Percentiles rank a stretch among this genome's conserved stretches.
Evolutionary conservation across 2,329 filamentous ascomycete genomes (phyloP).

Genomic region (Paracorniculantispora psalliotae): DNA sequence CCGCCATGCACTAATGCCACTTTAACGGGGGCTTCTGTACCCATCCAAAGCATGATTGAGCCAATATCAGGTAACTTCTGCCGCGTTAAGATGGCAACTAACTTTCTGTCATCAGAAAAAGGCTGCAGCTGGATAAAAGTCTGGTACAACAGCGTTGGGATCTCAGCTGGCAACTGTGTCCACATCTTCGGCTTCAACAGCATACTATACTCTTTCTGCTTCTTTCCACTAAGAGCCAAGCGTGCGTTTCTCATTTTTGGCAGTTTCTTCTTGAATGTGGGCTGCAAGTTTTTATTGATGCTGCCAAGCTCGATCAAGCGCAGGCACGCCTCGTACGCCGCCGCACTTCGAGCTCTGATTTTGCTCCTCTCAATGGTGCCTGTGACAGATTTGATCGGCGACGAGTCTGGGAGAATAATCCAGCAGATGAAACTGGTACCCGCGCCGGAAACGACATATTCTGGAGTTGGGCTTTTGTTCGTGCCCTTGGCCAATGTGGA

Average conservation of each 20-base stretch:
- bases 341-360: constrained; percentile 76
- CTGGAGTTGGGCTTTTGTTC: constrained; percentile 33
- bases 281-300: constrained; percentile 69
- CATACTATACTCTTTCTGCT: constrained; percentile 70
- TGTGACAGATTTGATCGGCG: constrained; percentile 62
- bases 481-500: constrained; percentile 48
- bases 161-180: constrained; percentile 38
- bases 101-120: background rate
- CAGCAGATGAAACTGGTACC: constrained; percentile 67
- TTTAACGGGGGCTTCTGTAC: background rate
- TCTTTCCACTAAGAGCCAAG: constrained; percentile 75
- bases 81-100: background rate
- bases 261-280: constrained; percentile 64
- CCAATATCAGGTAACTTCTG: background rate
- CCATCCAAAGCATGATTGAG: background rate
- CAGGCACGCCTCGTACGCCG: constrained; percentile 79
- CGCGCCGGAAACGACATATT: constrained; percentile 58
- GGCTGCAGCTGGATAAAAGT: constrained; percentile 1
- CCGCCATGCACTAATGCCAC: constrained; percentile 24
- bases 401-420: constrained; percentile 68
- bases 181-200: constrained; percentile 73
- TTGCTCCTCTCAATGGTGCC: constrained; percentile 66
- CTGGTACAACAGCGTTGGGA: constrained; percentile 52
- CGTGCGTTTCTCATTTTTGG: constrained; percentile 84
- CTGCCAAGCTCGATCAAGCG: constrained; percentile 60